phyloP scores from a whole-genome alignment of 345 rosid genomes.

The Fremontodendron californicum region DNA sequence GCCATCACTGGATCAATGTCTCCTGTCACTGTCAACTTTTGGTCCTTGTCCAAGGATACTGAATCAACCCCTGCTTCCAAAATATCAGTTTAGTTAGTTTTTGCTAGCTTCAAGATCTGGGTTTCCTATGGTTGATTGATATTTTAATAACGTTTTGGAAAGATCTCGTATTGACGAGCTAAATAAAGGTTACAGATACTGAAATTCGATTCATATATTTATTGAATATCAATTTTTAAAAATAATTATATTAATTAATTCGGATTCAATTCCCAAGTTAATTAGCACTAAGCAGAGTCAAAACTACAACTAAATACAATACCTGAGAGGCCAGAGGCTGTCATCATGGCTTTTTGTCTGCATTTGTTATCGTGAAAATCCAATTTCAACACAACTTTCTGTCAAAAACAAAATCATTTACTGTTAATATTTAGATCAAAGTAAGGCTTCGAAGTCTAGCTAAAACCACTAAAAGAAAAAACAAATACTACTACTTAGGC shows the following conservation, averaged over 20 bases:
- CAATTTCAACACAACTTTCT: constrained; percentile 56
- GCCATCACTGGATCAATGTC: constrained; percentile 39
- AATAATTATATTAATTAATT: too few species aligned
- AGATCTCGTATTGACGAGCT: too few species aligned
- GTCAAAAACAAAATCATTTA: constrained; percentile 6
- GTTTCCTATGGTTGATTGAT: too few species aligned
- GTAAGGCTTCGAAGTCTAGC: background rate
- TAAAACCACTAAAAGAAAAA: too few species aligned
- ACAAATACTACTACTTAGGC: too few species aligned
- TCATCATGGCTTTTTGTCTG: constrained; percentile 52
- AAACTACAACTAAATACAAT: background rate
- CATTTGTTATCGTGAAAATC: constrained; percentile 28
- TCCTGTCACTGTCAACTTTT: constrained; percentile 55
- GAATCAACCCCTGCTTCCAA: constrained; percentile 47
- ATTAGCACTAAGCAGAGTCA: background rate
- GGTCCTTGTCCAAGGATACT: constrained; percentile 50
- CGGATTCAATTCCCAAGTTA: background rate
- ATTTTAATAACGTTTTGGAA: too few species aligned
- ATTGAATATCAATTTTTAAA: too few species aligned
- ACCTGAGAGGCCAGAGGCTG: constrained; percentile 50
- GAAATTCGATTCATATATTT: too few species aligned
- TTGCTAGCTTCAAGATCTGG: background rate
- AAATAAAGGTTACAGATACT: too few species aligned
- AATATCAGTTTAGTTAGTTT: background rate
- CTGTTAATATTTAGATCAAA: background rate